phyloP scores from a whole-genome alignment of 371 early-diverging fungal genomes.

The Funneliformis caledonium region DNA sequence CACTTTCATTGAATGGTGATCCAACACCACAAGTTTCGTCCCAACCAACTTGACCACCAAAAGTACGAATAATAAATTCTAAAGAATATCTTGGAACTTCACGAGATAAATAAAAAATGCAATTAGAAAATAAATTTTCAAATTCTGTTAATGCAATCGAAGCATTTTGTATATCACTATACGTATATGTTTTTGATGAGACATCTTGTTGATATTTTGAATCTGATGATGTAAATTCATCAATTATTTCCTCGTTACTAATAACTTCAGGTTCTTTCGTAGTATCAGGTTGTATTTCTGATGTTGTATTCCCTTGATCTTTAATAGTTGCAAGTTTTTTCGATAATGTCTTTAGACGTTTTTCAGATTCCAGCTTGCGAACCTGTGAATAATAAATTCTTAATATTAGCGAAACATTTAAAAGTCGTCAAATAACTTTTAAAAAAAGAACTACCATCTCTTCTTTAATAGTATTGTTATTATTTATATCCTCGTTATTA shows the following conservation, averaged over 20 bases:
- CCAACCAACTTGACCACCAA: constrained; percentile 94
- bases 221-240: constrained; percentile 54
- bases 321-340: constrained; percentile 52
- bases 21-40: constrained; percentile 78
- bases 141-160: constrained; percentile 57
- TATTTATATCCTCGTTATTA: neutral
- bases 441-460: neutral
- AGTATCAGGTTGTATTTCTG: constrained; percentile 6
- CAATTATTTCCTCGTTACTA: constrained; percentile 45
- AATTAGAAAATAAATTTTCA: constrained; percentile 76
- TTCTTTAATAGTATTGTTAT: neutral
- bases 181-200: constrained; percentile 51
- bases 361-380: constrained; percentile 53
- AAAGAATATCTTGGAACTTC: constrained; percentile 94
- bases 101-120: constrained; percentile 87
- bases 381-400: constrained; percentile 44
- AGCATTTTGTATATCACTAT: constrained; percentile 61
- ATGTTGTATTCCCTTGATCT: constrained; percentile 14
- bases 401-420: constrained; percentile 32
- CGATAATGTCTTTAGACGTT: constrained; percentile 53
- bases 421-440: neutral
- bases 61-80: constrained; percentile 87
- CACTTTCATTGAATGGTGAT: constrained; percentile 78
- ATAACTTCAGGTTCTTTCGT: neutral
- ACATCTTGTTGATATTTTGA: constrained; percentile 48